A percentile compares a stretch with the other conserved stretches of the same genome.
Conservation (phyloP, 208 protist species). For the Leishmania mexicana region DNA sequence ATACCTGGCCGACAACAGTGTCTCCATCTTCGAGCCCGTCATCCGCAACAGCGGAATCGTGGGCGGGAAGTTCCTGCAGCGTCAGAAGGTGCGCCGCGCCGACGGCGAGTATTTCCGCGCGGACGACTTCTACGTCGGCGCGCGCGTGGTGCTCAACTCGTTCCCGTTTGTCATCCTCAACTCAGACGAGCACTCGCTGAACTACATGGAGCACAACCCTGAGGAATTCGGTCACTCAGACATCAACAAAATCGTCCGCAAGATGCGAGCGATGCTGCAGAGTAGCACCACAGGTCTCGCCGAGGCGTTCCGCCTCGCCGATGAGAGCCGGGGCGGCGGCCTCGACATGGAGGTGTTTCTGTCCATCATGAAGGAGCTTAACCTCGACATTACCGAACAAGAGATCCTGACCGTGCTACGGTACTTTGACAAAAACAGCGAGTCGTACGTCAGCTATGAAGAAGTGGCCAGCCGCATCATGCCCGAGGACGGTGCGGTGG, state of each 20-base stretch:
- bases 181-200: conserved; percentile 88
- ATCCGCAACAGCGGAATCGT: conserved; percentile 94
- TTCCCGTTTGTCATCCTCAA: conserved; percentile 85
- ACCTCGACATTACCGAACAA: conserved; percentile 89
- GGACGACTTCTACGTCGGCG: conserved; percentile 91
- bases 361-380: conserved; percentile 62
- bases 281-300: conserved; percentile 80
- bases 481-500: conserved; percentile 65
- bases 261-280: conserved; percentile 87
- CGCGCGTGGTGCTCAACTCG: conserved; percentile 69
- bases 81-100: conserved; percentile 68
- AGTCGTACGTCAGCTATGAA: conserved; percentile 90
- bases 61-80: conserved; percentile 94
- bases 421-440: conserved; percentile 91
- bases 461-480: conserved; percentile 85
- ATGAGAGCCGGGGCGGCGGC: conserved; percentile 55
- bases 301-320: conserved; percentile 76
- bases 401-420: conserved; percentile 92
- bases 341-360: conserved; percentile 84
- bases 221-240: conserved; percentile 85
- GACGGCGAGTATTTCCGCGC: conserved; percentile 67
- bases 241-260: conserved; percentile 88
- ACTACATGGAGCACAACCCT: conserved; percentile 93
- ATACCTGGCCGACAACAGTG: conserved; percentile 93
- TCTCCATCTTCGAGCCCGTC: conserved; percentile 92